Percentiles rank a stretch among this genome's conserved stretches.
Evolutionary conservation across 345 rosid species (phyloP).

Genomic region (Linum usitatissimum): DNA sequence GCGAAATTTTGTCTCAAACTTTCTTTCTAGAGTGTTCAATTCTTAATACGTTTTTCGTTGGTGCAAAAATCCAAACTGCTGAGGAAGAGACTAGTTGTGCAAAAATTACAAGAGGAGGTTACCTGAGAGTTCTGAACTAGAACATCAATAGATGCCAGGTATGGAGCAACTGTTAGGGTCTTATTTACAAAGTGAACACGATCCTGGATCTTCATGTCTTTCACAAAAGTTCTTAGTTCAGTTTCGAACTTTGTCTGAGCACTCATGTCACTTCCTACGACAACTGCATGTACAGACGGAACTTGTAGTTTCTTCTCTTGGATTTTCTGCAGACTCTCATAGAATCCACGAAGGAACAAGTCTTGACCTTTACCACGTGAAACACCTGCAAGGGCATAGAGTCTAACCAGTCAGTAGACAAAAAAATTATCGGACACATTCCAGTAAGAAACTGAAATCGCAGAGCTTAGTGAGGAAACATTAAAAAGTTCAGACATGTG

Average conservation of each 20-base stretch:
- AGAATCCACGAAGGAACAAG: slow-evolving; percentile 19
- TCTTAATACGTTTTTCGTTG: too few species aligned
- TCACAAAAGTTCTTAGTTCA: slow-evolving; percentile 21
- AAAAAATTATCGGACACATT: not conserved
- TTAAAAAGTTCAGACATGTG: too few species aligned
- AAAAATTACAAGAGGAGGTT: not conserved
- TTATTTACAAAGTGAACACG: slow-evolving; percentile 27
- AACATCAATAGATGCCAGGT: slow-evolving; percentile 25
- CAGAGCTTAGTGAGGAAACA: too few species aligned
- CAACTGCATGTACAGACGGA: slow-evolving; percentile 23
- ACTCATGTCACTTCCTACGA: slow-evolving; percentile 24
- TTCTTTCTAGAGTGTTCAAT: too few species aligned
- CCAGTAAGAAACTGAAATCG: not conserved
- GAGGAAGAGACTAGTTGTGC: not conserved
- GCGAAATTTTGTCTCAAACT: too few species aligned
- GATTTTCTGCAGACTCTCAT: slow-evolving; percentile 19
- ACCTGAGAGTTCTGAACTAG: slow-evolving; percentile 31
- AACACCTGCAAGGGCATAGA: slow-evolving; percentile 16
- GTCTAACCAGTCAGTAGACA: not conserved
- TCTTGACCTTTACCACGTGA: slow-evolving; percentile 28
- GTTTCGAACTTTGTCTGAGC: slow-evolving; percentile 27
- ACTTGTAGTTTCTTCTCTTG: slow-evolving; percentile 18
- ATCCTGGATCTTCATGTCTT: slow-evolving; percentile 17
- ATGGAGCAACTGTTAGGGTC: slow-evolving; percentile 25
- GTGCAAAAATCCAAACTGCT: too few species aligned